Evolutionary conservation across 2,329 filamentous ascomycete genomes (phyloP).

Genomic region (Chrysoporthe austroafricana): DNA sequence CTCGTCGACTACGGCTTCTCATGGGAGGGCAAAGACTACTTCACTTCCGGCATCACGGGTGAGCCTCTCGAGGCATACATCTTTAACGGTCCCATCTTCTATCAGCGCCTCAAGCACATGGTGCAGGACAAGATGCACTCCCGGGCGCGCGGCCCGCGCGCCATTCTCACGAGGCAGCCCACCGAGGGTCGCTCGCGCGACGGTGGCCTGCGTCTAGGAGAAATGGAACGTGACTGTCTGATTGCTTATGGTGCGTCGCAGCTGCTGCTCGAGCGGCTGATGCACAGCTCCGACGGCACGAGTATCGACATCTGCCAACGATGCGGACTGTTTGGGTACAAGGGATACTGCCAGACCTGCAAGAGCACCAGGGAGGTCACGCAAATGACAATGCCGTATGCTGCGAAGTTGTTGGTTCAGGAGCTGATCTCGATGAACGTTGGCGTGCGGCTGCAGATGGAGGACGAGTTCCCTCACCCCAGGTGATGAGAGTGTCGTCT

Average conservation of each 20-base stretch:
- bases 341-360: conserved; percentile 93
- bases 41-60: conserved; percentile 93
- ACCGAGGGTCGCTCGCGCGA: conserved; percentile 94
- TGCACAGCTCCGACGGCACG: conserved; percentile 91
- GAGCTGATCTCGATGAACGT: conserved; percentile 99
- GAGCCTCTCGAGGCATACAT: conserved; percentile 94
- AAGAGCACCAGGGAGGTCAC: conserved; percentile 82
- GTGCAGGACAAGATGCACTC: conserved; percentile 99
- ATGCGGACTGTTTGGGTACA: conserved; percentile 94
- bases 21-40: conserved; percentile 96
- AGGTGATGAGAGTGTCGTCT: conserved; percentile 33
- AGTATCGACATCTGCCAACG: conserved; percentile 91
- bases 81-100: conserved; percentile 98
- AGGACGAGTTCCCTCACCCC: conserved; percentile 86
- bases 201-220: conserved; percentile 88
- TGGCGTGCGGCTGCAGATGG: conserved; percentile 85
- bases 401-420: conserved; percentile 93
- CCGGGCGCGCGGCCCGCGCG: conserved; percentile 84
- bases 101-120: conserved; percentile 99
- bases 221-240: conserved; percentile 98
- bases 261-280: conserved; percentile 86
- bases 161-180: conserved; percentile 91
- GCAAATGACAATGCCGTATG: conserved; percentile 96
- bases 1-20: conserved; percentile 89
- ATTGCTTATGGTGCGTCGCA: conserved; percentile 97